Base-by-base conservation (phyloP, 1,284 basidiomycete species). In the Tilletia setariae region DNA sequence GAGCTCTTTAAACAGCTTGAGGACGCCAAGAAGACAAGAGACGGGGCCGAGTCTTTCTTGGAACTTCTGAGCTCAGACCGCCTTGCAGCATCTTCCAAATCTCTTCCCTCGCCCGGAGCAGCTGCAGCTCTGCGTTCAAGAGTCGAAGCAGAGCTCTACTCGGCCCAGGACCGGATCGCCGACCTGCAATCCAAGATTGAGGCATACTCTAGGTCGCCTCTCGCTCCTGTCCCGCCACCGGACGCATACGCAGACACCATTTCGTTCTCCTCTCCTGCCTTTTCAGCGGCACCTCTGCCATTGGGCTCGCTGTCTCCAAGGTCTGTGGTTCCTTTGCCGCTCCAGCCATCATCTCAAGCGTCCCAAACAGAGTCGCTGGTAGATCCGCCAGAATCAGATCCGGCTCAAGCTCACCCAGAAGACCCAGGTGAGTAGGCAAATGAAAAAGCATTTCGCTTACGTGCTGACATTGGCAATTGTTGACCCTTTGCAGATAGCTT, bases 141-240 rank as follows among this genome's bases (percentile, higher is more conserved):
- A n/a, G 56, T 61, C 25, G 56, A 61, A 30, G 56, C 56, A 6
- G 56, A 61, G 56, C 56, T 61, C 56, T 61, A 61, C 28, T 25
- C 32, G 28, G 56, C 56, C 1, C 28, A 61, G 25, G 56, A 61
- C 16, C 25, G 56, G 28, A 61, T 61, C 28, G 8, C 32, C 16
- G 56, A 25, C 7, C 56, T 61, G 9, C 56, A 61, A 30, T 9
- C 56, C 2, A 25, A 61, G 28, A 40, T 61, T 15, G 8, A 35
- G n/a, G 56, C 56, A 11, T 8, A 13, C 32, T 40, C 56, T 7
- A 61, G 56, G 13, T 49, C 56, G 8, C 19, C 56, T 15, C 8
- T 40, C 13, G 56, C 23, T 35, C 8, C 15, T 16, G 9, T 32
- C 7, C 19, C 56, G 15, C 30, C 23, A 3, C 56, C 56, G 28